Evolutionary conservation across 805 yeast genomes (phyloP).

Genomic region (Zygosaccharomyces bisporus): DNA sequence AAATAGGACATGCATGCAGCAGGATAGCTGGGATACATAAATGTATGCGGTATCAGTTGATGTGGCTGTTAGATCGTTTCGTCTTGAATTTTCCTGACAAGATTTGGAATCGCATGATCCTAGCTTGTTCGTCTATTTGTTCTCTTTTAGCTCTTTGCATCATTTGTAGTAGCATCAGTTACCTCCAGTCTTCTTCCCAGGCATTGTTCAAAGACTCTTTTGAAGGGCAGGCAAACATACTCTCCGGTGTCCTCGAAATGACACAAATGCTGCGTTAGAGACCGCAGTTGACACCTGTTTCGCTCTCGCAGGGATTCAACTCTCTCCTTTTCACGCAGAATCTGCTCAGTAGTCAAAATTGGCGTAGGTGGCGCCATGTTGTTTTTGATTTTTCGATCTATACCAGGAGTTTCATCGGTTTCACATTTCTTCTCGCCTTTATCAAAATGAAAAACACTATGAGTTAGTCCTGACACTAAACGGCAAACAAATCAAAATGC

Average conservation of each 20-base stretch:
- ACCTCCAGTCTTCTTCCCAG: conserved; percentile 35
- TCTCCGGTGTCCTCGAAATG: conserved; percentile 40
- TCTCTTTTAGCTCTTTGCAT: conserved; percentile 14
- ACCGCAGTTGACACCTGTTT: conserved; percentile 35
- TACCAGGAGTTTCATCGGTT: too few relatives aligned
- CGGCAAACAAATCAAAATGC: neutral
- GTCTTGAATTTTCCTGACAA: too few relatives aligned
- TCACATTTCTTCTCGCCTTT: neutral
- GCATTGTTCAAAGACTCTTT: conserved; percentile 45
- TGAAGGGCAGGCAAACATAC: conserved; percentile 47
- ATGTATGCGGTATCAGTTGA: too few relatives aligned
- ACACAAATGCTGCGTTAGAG: conserved; percentile 47
- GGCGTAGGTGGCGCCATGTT: conserved; percentile 52
- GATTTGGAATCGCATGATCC: too few relatives aligned
- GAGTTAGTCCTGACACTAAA: neutral
- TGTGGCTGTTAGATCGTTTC: too few relatives aligned
- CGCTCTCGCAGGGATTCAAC: conserved; percentile 23
- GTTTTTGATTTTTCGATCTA: neutral
- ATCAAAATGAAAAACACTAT: neutral
- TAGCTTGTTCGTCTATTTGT: too few relatives aligned
- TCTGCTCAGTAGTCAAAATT: conserved; percentile 35
- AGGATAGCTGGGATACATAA: too few relatives aligned
- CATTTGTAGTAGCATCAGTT: conserved; percentile 38
- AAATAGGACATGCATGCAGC: too few relatives aligned
- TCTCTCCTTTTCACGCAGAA: conserved; percentile 30